Evolutionary conservation across 495 filamentous ascomycete genomes (phyloP).

Genomic region (Tuber umbilicatum): DNA sequence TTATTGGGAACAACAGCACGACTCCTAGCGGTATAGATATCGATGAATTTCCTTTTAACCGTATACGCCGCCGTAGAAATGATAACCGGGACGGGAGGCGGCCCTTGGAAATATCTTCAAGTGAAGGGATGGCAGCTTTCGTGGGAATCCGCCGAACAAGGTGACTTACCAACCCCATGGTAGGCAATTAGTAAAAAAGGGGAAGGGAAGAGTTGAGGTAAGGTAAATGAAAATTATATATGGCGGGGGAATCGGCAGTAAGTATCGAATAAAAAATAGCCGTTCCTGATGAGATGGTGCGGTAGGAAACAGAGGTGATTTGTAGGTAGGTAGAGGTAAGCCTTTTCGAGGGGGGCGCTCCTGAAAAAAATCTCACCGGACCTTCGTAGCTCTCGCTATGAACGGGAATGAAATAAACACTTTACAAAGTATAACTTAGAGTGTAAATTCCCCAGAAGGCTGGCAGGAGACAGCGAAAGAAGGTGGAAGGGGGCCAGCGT

Average conservation of each 20-base stretch:
- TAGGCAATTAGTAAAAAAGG: conserved; percentile 24
- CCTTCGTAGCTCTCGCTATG: not conserved
- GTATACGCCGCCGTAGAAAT: conserved; percentile 81
- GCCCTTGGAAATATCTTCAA: conserved; percentile 56
- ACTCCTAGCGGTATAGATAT: conserved; percentile 91
- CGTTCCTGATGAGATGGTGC: conserved; percentile 17
- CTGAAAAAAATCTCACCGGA: conserved; percentile 20
- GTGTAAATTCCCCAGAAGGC: not conserved
- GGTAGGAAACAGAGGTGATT: conserved; percentile 12
- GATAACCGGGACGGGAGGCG: conserved; percentile 57
- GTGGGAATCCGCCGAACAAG: conserved; percentile 60
- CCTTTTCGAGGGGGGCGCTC: not conserved
- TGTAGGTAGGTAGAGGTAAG: not conserved
- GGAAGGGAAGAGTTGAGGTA: conserved; percentile 16
- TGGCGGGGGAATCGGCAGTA: conserved; percentile 15
- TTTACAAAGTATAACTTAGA: not conserved
- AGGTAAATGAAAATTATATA: conserved; percentile 21
- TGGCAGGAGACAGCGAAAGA: not conserved
- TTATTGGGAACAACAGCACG: conserved; percentile 84
- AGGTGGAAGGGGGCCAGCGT: not conserved
- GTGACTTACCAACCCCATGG: conserved; percentile 60
- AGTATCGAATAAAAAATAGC: conserved; percentile 17
- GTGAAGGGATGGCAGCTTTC: conserved; percentile 52
- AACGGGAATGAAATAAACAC: not conserved
- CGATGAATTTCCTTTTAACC: conserved; percentile 86